Evolutionary conservation across 306 rosid species (phyloP).

Genomic region (Benincasa hispida): DNA sequence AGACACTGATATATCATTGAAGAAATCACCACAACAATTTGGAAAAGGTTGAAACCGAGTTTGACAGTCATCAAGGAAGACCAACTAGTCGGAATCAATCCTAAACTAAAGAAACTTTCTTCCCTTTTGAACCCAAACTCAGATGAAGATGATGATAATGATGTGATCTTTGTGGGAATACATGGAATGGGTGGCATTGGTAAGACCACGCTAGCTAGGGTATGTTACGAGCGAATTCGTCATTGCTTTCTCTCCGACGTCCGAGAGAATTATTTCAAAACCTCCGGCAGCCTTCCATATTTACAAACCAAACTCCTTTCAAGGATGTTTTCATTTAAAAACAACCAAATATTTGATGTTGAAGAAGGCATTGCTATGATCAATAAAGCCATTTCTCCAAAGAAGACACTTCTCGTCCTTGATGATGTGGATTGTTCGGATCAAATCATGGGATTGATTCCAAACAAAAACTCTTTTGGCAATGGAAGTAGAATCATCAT

Average conservation of each 20-base stretch:
- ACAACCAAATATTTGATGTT: not conserved
- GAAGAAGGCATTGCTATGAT: not conserved
- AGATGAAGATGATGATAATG: not conserved
- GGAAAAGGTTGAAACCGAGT: not conserved
- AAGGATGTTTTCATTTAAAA: not conserved
- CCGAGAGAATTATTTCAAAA: not conserved
- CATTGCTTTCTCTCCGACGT: constrained; percentile 4
- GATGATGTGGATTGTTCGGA: constrained; percentile 5
- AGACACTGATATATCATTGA: too few relatives aligned
- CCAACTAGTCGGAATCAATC: not conserved
- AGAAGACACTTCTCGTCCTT: not conserved
- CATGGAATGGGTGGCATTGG: constrained; percentile 10
- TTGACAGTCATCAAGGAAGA: not conserved
- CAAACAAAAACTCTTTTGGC: constrained; percentile 1
- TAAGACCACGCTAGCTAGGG: constrained; percentile 10
- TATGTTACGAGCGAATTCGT: not conserved
- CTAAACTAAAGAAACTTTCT: not conserved
- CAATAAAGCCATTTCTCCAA: not conserved
- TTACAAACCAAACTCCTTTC: constrained; percentile 7
- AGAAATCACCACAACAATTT: not conserved
- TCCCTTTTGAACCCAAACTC: not conserved
- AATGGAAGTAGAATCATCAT: constrained; percentile 14
- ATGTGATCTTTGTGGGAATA: not conserved
- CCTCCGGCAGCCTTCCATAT: not conserved
- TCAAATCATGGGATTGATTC: constrained; percentile 1